A percentile compares a stretch with the other conserved stretches of the same genome.
Conservation (phyloP, 2,329 filamentous ascomycete genomes). For the Blastomyces parvus region DNA sequence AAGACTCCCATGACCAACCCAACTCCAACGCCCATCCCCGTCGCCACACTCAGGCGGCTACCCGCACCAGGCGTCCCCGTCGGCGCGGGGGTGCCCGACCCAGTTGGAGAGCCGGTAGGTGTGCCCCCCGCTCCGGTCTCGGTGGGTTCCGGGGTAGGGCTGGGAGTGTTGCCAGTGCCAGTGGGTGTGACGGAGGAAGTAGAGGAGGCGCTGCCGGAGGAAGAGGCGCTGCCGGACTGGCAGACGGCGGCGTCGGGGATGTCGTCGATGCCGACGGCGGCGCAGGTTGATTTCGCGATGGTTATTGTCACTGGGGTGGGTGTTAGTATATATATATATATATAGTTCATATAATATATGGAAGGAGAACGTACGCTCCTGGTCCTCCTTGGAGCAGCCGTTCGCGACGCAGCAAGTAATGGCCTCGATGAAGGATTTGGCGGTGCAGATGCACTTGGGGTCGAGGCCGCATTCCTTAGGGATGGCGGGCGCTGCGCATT, state of each 20-base stretch:
- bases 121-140: background rate
- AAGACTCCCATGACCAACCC: conserved; percentile 31
- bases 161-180: background rate
- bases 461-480: conserved; percentile 35
- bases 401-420: conserved; percentile 44
- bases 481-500: conserved; percentile 36
- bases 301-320: conserved; percentile 24
- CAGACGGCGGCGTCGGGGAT: conserved; percentile 28
- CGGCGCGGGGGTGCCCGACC: too few species aligned
- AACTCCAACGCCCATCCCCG: conserved; percentile 21
- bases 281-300: conserved; percentile 32
- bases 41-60: background rate
- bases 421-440: conserved; percentile 36
- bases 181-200: background rate
- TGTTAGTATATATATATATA: background rate
- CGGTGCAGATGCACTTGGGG: conserved; percentile 42
- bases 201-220: conserved; percentile 15
- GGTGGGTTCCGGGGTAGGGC: too few species aligned
- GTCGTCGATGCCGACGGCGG: conserved; percentile 28
- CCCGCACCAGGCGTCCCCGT: background rate
- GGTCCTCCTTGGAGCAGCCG: conserved; percentile 36
- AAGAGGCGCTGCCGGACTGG: conserved; percentile 17
- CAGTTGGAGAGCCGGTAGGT: background rate
- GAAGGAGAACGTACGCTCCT: conserved; percentile 25
- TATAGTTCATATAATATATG: background rate